Conservation (phyloP, 1,284 basidiomycete species). For the Tylopilus orsonianus region DNA sequence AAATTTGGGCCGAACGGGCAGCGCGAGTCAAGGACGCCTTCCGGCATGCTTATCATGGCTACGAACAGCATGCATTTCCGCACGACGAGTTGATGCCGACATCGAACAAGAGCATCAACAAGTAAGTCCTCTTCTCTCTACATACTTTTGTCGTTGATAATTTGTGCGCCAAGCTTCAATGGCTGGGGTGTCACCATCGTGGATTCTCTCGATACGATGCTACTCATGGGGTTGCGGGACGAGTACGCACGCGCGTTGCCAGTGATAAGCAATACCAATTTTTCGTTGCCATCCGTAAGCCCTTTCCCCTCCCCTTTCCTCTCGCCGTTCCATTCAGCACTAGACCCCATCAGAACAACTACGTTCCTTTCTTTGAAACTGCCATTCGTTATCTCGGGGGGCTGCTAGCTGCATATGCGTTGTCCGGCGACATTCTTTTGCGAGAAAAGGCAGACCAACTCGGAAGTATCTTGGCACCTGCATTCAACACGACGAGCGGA, state of each 20-base stretch:
- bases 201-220: conserved; percentile 85
- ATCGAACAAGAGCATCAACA: conserved; percentile 45
- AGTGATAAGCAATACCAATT: conserved; percentile 65
- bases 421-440: conserved; percentile 51
- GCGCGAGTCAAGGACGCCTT: conserved; percentile 59
- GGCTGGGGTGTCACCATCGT: conserved; percentile 86
- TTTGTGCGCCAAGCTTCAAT: conserved; percentile 56
- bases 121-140: conserved; percentile 40
- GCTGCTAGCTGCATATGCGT: conserved; percentile 77
- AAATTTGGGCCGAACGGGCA: conserved; percentile 55
- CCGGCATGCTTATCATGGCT: conserved; percentile 62
- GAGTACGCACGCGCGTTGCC: conserved; percentile 76
- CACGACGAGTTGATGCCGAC: conserved; percentile 63
- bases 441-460: conserved; percentile 55
- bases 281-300: conserved; percentile 44
- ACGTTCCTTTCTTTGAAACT: conserved; percentile 78
- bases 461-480: conserved; percentile 48
- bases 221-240: conserved; percentile 78
- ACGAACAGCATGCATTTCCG: conserved; percentile 55
- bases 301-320: neutral
- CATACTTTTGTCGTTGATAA: conserved; percentile 8
- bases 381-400: conserved; percentile 87
- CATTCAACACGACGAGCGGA: conserved; percentile 49
- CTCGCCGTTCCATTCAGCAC: neutral
- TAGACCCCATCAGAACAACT: conserved; percentile 25